phyloP scores from a whole-genome alignment of 352 stramenopile species.

The Plasmopara muralis region DNA sequence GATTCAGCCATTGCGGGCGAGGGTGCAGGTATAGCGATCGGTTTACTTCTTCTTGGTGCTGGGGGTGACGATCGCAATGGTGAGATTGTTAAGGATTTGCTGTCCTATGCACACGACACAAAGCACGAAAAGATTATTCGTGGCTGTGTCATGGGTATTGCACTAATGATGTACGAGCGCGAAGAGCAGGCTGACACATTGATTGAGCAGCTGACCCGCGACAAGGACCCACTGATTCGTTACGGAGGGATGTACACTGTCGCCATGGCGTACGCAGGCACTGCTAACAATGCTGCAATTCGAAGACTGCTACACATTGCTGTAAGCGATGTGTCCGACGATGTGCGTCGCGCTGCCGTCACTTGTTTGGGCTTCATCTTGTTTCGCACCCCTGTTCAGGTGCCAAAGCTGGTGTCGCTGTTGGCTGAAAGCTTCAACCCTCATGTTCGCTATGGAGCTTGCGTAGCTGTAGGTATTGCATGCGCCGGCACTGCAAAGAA shows the following conservation, averaged over 20 bases:
- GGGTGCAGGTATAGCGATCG: slow-evolving; percentile 96
- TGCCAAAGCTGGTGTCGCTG: slow-evolving; percentile 88
- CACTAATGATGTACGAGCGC: slow-evolving; percentile 97
- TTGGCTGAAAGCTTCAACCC: slow-evolving; percentile 99
- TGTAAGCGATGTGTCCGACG: slow-evolving; percentile 98
- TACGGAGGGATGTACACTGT: slow-evolving; percentile 98
- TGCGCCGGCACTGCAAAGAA: slow-evolving; percentile 95
- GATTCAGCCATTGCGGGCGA: slow-evolving; percentile 98
- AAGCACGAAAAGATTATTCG: slow-evolving; percentile 99
- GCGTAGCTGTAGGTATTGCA: slow-evolving; percentile 97
- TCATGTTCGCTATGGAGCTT: slow-evolving; percentile 98
- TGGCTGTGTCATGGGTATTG: slow-evolving; percentile 95
- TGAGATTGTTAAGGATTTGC: slow-evolving; percentile 89
- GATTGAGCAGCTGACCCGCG: slow-evolving; percentile 96
- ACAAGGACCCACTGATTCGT: slow-evolving; percentile 97
- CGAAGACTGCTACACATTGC: slow-evolving; percentile 96
- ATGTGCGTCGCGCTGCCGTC: slow-evolving; percentile 97
- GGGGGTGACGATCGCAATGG: slow-evolving; percentile 81
- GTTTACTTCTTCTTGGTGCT: slow-evolving; percentile 94
- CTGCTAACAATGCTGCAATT: slow-evolving; percentile 96
- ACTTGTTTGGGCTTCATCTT: slow-evolving; percentile 97
- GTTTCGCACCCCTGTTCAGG: slow-evolving; percentile 95
- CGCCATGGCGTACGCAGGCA: slow-evolving; percentile 96
- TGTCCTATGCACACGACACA: slow-evolving; percentile 97
- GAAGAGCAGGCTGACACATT: slow-evolving; percentile 94